Evolutionary conservation across 768 basidiomycete species (phyloP).

Genomic region (Rhodosporidiobolus sp.): DNA sequence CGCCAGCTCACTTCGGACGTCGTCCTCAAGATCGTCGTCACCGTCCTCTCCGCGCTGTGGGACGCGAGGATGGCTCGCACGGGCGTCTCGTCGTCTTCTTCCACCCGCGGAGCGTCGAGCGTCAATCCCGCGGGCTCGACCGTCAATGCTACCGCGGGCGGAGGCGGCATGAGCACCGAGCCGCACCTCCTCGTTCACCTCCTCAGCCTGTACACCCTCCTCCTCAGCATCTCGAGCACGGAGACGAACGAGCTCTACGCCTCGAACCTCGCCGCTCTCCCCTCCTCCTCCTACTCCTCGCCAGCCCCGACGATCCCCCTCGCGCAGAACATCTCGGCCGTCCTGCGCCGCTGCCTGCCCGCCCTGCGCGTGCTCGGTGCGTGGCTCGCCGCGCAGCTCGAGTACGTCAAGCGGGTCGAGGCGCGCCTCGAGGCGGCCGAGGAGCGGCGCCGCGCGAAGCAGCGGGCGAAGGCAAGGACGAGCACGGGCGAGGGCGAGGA

Average conservation of each 20-base stretch:
- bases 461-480: background rate
- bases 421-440: slow-evolving; percentile 20
- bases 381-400: slow-evolving; percentile 77
- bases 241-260: slow-evolving; percentile 53
- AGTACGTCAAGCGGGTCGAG: slow-evolving; percentile 57
- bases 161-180: slow-evolving; percentile 52
- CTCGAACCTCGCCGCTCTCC: background rate
- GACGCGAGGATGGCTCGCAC: slow-evolving; percentile 69
- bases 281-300: background rate
- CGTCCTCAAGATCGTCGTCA: slow-evolving; percentile 68
- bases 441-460: slow-evolving; percentile 4
- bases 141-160: background rate
- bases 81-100: background rate
- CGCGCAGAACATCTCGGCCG: slow-evolving; percentile 78
- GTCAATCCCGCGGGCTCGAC: slow-evolving; percentile 2
- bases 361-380: slow-evolving; percentile 81
- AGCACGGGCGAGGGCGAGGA: slow-evolving; percentile 13
- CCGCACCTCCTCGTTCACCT: slow-evolving; percentile 66
- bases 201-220: slow-evolving; percentile 60
- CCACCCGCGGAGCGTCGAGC: background rate
- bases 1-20: slow-evolving; percentile 71
- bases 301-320: slow-evolving; percentile 53
- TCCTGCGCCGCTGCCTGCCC: slow-evolving; percentile 78
- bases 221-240: slow-evolving; percentile 64
- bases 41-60: slow-evolving; percentile 79